Conservation (phyloP, 2,329 filamentous ascomycete genomes). For the Aspergillus nomiae region DNA sequence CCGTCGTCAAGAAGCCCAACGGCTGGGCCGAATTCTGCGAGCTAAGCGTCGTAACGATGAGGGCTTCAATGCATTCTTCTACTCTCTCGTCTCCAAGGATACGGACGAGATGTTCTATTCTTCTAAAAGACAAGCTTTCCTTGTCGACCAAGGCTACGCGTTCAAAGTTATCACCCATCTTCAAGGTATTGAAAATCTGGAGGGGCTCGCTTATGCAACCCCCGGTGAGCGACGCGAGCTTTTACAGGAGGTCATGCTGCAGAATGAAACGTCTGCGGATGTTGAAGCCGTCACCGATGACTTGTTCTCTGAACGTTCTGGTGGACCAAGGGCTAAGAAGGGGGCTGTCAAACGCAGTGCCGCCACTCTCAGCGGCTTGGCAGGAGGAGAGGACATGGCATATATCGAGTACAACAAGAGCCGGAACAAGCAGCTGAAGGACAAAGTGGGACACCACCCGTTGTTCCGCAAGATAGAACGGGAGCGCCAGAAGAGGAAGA, state of each 20-base stretch:
- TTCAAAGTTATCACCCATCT: conserved; percentile 99
- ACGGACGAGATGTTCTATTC: conserved; percentile 98
- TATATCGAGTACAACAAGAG: conserved; percentile 82
- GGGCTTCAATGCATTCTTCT: conserved; percentile 99
- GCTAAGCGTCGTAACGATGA: conserved; percentile 96
- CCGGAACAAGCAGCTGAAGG: conserved; percentile 67
- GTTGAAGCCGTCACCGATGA: conserved; percentile 72
- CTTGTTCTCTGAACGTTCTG: conserved; percentile 62
- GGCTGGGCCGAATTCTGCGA: conserved; percentile 86
- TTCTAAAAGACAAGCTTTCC: conserved; percentile 91
- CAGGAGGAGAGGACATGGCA: conserved; percentile 96
- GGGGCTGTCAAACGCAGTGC: conserved; percentile 74
- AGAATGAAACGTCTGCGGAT: conserved; percentile 74
- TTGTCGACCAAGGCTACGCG: conserved; percentile 96
- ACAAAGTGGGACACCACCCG: conserved; percentile 59
- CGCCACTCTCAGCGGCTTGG: conserved; percentile 80
- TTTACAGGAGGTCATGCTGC: conserved; percentile 83
- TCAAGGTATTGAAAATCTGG: conserved; percentile 83
- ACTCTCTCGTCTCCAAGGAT: conserved; percentile 94
- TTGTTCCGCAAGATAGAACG: conserved; percentile 69
- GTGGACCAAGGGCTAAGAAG: conserved; percentile 48
- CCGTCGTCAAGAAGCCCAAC: conserved; percentile 92
- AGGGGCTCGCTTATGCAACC: conserved; percentile 76
- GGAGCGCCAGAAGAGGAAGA: conserved; percentile 60
- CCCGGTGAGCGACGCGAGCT: conserved; percentile 80